Conservation (phyloP, 306 rosid genomes). For the Trichosanthes truncata region DNA sequence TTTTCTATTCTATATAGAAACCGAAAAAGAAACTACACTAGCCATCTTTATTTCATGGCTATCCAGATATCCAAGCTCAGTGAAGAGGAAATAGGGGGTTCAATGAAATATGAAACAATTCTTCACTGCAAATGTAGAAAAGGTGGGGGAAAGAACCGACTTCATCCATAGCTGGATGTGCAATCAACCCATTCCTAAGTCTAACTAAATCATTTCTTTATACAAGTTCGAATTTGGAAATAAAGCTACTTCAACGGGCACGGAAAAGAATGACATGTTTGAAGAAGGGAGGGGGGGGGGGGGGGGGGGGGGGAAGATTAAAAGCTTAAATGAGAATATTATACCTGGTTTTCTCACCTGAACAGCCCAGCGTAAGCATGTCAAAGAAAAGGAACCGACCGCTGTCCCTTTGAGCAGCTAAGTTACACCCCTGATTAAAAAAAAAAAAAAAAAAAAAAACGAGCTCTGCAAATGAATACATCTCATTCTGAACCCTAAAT, state of each 20-base stretch:
- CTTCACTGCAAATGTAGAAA: not conserved
- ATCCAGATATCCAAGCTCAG: not conserved
- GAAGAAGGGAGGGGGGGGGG: no score
- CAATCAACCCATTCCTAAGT: not conserved
- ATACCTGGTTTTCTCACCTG: constrained; percentile 78
- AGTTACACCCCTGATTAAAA: constrained; percentile 69
- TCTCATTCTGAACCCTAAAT: not conserved
- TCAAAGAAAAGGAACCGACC: constrained; percentile 61
- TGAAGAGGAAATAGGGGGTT: not conserved
- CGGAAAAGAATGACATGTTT: not conserved
- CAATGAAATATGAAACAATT: not conserved
- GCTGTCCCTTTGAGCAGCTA: constrained; percentile 66
- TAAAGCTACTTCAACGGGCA: not conserved
- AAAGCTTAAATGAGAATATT: not conserved
- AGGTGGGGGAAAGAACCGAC: not conserved
- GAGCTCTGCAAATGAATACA: constrained; percentile 10
- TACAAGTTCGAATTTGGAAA: not conserved
- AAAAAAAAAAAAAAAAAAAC: no score
- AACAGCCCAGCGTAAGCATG: constrained; percentile 64
- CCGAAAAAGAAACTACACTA: not conserved
- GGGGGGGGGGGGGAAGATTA: not conserved
- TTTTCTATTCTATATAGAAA: not conserved
- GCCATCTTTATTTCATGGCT: not conserved
- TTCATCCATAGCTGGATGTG: not conserved
- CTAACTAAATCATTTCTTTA: not conserved